Conservation (phyloP, 805 yeast genomes). For the Lachancea nothofagi region DNA sequence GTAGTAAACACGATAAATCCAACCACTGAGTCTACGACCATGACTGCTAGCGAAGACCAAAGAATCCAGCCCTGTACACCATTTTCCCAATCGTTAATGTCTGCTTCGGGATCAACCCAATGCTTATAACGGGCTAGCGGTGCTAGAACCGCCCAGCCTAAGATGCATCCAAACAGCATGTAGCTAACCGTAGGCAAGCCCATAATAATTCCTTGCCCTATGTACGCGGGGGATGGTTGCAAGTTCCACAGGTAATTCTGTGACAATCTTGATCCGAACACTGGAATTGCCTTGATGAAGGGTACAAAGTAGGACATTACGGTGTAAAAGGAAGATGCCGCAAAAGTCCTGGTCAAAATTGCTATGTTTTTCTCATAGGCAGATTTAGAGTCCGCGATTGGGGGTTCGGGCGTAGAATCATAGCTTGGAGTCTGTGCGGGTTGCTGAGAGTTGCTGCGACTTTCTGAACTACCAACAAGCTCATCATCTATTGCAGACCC, state of each 20-base stretch:
- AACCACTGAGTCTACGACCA: conserved; percentile 87
- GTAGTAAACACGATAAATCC: conserved; percentile 61
- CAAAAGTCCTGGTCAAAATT: conserved; percentile 57
- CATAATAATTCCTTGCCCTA: conserved; percentile 98
- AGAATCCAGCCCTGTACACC: conserved; percentile 98
- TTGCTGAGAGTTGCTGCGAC: background rate
- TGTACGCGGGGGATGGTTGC: conserved; percentile 95
- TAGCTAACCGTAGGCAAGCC: conserved; percentile 86
- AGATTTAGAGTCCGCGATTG: conserved; percentile 2
- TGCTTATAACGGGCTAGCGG: conserved; percentile 63
- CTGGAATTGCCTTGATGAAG: conserved; percentile 56
- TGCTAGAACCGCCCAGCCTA: conserved; percentile 92
- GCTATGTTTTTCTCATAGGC: conserved; percentile 52
- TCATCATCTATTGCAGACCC: conserved; percentile 1
- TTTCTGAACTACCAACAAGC: background rate
- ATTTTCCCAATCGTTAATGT: conserved; percentile 71
- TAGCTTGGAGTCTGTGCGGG: background rate
- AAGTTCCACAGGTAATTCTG: conserved; percentile 71
- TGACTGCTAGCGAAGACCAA: conserved; percentile 88
- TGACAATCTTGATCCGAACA: conserved; percentile 67
- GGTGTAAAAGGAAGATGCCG: conserved; percentile 67
- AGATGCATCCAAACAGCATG: conserved; percentile 81
- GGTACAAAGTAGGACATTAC: conserved; percentile 70
- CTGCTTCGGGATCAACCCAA: conserved; percentile 89
- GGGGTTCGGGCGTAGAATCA: background rate